phyloP scores from a whole-genome alignment of 73 alveolate species.

The Paramecium octaurelia region DNA sequence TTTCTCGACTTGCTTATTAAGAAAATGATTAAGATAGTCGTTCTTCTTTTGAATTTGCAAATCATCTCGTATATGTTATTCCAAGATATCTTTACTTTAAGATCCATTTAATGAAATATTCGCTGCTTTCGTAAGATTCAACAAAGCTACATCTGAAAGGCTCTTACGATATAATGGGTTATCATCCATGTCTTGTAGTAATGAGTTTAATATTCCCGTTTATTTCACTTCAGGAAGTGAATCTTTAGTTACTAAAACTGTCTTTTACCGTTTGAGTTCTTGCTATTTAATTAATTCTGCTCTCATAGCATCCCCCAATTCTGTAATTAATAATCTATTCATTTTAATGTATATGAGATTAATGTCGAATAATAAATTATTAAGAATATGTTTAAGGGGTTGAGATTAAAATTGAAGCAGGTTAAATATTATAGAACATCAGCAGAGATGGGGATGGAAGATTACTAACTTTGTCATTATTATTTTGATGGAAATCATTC shows the following conservation, averaged over 20 bases:
- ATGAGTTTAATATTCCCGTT: not conserved
- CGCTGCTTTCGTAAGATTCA: conserved; percentile 6
- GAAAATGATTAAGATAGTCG: not conserved
- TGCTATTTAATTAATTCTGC: not conserved
- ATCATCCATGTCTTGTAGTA: not conserved
- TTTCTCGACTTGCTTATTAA: not conserved
- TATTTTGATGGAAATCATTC: too few relatives aligned
- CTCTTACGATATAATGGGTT: conserved; percentile 15
- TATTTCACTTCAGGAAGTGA: not conserved
- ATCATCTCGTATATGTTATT: conserved; percentile 28
- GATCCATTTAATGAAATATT: not conserved
- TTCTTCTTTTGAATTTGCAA: not conserved
- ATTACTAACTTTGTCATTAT: too few relatives aligned
- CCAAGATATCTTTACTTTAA: not conserved
- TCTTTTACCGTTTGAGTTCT: not conserved
- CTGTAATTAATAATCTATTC: conserved; percentile 48
- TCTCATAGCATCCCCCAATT: conserved; percentile 28
- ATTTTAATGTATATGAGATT: not conserved
- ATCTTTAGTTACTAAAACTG: not conserved
- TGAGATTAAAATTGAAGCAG: too few relatives aligned
- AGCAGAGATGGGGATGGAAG: too few relatives aligned
- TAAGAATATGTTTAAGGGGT: not conserved
- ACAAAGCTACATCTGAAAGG: not conserved
- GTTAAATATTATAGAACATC: not conserved
- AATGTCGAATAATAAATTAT: not conserved